Conservation (phyloP, 2,329 filamentous ascomycete genomes). For the Pseudogymnoascus verrucosus region DNA sequence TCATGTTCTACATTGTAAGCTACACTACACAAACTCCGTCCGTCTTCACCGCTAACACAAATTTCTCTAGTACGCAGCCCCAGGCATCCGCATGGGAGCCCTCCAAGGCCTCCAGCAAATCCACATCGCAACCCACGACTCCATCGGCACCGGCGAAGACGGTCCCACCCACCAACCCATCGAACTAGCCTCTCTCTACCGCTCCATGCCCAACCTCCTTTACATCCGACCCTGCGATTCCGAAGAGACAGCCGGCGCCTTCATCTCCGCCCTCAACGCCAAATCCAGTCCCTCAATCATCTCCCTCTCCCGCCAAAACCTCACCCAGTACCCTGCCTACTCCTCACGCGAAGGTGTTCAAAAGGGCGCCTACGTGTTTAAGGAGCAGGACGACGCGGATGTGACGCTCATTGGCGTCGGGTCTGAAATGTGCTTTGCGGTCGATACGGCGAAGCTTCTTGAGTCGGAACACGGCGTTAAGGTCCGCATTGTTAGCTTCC, state of each 20-base stretch:
- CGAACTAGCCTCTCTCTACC: constrained; percentile 43
- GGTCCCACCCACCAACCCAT: constrained; percentile 37
- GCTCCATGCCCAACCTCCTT: constrained; percentile 54
- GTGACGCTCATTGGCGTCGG: constrained; percentile 37
- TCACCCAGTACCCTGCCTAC: constrained; percentile 33
- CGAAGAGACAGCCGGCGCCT: constrained; percentile 50
- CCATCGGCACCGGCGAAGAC: constrained; percentile 51
- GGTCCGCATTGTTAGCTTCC: constrained; percentile 37
- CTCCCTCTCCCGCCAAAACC: constrained; percentile 38
- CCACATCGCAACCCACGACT: constrained; percentile 55
- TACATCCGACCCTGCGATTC: constrained; percentile 53
- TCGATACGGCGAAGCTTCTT: constrained; percentile 34
- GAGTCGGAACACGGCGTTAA: constrained; percentile 30
- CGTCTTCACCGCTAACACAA: neutral
- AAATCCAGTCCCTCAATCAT: constrained; percentile 39
- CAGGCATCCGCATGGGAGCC: constrained; percentile 53
- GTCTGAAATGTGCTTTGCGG: constrained; percentile 33
- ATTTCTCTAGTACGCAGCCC: constrained; percentile 40
- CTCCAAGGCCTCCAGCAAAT: constrained; percentile 47
- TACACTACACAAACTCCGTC: neutral
- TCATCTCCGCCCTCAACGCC: constrained; percentile 38
- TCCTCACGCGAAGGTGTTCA: constrained; percentile 34
- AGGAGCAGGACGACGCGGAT: constrained; percentile 37
- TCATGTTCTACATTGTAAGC: constrained; percentile 49
- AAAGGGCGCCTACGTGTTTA: constrained; percentile 40